Percentiles rank a stretch among this genome's conserved stretches.
Evolutionary conservation across 2,329 filamentous ascomycete genomes (phyloP).

Genomic region (Ceratocystis lukuohia): DNA sequence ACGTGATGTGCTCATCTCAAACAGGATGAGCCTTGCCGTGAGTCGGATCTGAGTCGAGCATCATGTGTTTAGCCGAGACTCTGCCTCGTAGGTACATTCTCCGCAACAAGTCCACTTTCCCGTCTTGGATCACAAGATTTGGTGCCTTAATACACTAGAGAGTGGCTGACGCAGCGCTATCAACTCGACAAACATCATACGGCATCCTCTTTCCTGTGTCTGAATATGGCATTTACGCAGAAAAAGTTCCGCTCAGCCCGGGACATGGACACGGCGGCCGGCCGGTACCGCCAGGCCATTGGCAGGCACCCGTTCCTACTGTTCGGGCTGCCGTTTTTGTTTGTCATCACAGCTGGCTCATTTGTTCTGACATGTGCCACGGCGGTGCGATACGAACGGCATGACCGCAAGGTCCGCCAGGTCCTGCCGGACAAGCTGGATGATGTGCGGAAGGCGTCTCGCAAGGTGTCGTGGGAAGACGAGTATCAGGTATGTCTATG

Average conservation of each 20-base stretch:
- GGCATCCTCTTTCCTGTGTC: neutral
- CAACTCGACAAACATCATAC: neutral
- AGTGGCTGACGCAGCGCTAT: too few species aligned
- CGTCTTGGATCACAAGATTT: neutral
- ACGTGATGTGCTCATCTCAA: neutral
- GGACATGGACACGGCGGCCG: slow-evolving; percentile 55
- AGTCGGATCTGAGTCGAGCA: too few species aligned
- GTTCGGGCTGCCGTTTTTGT: slow-evolving; percentile 86
- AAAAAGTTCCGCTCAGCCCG: slow-evolving; percentile 33
- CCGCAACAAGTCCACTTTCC: neutral
- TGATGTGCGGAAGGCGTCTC: slow-evolving; percentile 56
- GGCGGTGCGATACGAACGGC: slow-evolving; percentile 81
- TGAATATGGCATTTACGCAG: slow-evolving; percentile 12
- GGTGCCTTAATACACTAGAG: neutral
- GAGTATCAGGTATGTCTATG: slow-evolving; percentile 63
- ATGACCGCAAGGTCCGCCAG: slow-evolving; percentile 80
- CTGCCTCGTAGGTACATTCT: too few species aligned
- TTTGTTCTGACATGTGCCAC: slow-evolving; percentile 93
- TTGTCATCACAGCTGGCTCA: slow-evolving; percentile 77
- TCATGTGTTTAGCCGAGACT: too few species aligned
- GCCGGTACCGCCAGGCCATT: slow-evolving; percentile 62
- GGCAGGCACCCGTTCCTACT: slow-evolving; percentile 73
- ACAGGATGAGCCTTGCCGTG: neutral
- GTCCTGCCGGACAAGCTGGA: slow-evolving; percentile 77
- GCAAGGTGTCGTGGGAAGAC: slow-evolving; percentile 67